These are phyloP conservation scores for Colletotrichum salicis DNA, from an alignment of 2,329 filamentous ascomycete species.

Conservation along the genomic window DNA sequence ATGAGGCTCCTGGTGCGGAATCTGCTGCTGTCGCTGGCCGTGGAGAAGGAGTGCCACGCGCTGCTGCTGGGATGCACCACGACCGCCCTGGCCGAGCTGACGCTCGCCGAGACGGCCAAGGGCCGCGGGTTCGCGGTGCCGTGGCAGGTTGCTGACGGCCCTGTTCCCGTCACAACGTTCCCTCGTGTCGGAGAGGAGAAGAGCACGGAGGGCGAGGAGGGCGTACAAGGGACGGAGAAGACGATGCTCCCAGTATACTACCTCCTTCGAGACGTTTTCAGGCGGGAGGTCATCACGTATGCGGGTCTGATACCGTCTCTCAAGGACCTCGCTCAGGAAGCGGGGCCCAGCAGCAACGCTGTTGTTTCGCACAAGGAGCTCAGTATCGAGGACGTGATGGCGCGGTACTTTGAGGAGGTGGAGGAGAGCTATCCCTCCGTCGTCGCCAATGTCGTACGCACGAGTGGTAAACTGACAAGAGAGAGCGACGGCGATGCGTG, in stretches of 20 bases:
- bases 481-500: slow-evolving; percentile 59
- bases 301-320: slow-evolving; percentile 66
- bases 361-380: slow-evolving; percentile 77
- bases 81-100: slow-evolving; percentile 85
- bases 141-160: slow-evolving; percentile 83
- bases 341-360: slow-evolving; percentile 42
- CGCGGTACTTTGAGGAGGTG: slow-evolving; percentile 86
- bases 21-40: slow-evolving; percentile 74
- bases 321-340: slow-evolving; percentile 51
- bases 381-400: slow-evolving; percentile 92
- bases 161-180: slow-evolving; percentile 44
- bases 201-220: not conserved
- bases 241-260: slow-evolving; percentile 69
- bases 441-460: slow-evolving; percentile 94
- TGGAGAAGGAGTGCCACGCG: slow-evolving; percentile 69
- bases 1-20: slow-evolving; percentile 76
- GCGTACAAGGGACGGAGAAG: not conserved
- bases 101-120: slow-evolving; percentile 88
- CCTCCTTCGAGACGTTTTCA: slow-evolving; percentile 85
- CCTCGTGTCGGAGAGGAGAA: not conserved
- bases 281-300: slow-evolving; percentile 81
- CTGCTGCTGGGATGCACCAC: slow-evolving; percentile 89
- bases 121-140: slow-evolving; percentile 87
- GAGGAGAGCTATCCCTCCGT: slow-evolving; percentile 89
- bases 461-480: slow-evolving; percentile 81